A percentile compares a stretch with the other conserved stretches of the same genome.
These are phyloP conservation scores for Neonectria neomacrospora DNA, from an alignment of 2,329 filamentous ascomycete species.

Conservation along the genomic window DNA sequence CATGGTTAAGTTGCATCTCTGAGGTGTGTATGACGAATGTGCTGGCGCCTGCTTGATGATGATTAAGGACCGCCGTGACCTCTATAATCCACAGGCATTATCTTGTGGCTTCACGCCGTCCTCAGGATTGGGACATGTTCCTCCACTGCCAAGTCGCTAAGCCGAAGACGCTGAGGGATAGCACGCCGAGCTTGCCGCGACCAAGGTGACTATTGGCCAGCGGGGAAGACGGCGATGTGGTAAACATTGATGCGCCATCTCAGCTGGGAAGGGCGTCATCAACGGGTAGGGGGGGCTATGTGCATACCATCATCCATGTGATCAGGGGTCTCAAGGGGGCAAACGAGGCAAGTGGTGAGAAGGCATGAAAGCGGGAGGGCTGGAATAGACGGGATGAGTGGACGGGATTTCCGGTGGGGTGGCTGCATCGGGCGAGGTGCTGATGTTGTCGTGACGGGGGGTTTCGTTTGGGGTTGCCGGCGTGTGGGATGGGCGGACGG, in stretches of 20 bases:
- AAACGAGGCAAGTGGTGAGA: neutral
- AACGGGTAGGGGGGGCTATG: conserved; percentile 7
- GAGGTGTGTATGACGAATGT: neutral
- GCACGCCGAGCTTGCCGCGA: conserved; percentile 13
- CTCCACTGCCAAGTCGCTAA: neutral
- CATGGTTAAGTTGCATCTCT: conserved; percentile 8
- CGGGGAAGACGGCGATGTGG: conserved; percentile 8
- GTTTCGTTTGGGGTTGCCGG: neutral
- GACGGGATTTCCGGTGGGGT: conserved; percentile 5
- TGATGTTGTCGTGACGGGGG: conserved; percentile 4
- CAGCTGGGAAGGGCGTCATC: conserved; percentile 32
- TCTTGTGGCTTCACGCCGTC: neutral
- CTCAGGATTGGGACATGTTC: neutral
- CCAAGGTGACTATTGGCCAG: conserved; percentile 19
- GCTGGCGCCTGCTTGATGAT: neutral
- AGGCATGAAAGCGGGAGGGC: neutral
- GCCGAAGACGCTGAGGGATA: neutral
- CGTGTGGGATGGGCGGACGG: neutral
- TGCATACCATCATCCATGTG: conserved; percentile 6
- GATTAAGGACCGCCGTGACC: neutral
- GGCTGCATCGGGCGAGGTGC: conserved; percentile 17
- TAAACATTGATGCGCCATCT: conserved; percentile 28
- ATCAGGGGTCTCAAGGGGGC: neutral
- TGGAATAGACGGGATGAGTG: conserved; percentile 13
- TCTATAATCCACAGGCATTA: neutral